Evolutionary conservation across 345 rosid genomes (phyloP).

Genomic region (Balakata baccata): DNA sequence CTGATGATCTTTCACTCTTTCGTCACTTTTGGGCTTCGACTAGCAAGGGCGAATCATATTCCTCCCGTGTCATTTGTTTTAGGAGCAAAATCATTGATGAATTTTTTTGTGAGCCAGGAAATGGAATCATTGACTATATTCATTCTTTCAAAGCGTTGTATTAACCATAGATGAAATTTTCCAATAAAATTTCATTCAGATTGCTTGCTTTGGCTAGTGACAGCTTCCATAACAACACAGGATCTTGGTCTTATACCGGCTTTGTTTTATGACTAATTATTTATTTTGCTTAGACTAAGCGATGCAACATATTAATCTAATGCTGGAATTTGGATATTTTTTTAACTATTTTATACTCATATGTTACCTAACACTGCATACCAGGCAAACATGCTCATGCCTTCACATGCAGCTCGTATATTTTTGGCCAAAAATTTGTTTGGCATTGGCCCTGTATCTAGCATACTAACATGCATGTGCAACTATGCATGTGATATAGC

Average conservation of each 20-base stretch:
- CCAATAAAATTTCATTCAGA: not conserved
- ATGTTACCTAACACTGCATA: not conserved
- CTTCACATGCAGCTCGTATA: slow-evolving; percentile 6
- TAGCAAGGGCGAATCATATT: not conserved
- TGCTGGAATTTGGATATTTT: no score
- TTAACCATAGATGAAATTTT: not conserved
- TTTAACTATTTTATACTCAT: not conserved
- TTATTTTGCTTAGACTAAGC: no score
- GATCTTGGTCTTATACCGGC: no score
- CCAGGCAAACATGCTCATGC: not conserved
- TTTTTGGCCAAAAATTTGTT: not conserved
- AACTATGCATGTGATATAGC: slow-evolving; percentile 5
- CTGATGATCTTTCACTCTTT: not conserved
- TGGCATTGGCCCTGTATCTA: not conserved
- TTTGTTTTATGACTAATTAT: not conserved
- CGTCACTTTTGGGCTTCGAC: not conserved
- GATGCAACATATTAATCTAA: not conserved
- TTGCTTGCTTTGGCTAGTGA: not conserved
- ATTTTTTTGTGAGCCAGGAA: not conserved
- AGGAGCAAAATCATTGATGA: not conserved
- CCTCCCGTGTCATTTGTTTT: not conserved
- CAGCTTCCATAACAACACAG: no score
- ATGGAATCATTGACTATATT: not conserved
- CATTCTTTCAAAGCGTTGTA: not conserved
- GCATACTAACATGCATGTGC: slow-evolving; percentile 4